Evolutionary conservation across 371 early-diverging fungal species (phyloP).

Genomic region (Dichotomocladium elegans): DNA sequence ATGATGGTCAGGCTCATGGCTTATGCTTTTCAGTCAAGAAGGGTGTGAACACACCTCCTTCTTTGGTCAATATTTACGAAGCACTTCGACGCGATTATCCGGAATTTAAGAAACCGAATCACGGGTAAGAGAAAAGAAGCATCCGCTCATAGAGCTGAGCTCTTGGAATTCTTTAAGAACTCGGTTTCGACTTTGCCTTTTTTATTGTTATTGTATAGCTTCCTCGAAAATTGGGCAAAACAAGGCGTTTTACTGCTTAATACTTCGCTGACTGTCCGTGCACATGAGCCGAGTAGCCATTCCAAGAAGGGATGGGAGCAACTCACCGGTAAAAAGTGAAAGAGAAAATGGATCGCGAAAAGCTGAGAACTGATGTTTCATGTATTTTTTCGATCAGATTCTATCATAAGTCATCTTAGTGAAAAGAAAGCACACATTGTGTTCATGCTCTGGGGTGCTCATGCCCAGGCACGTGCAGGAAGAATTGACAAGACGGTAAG

Average conservation of each 20-base stretch:
- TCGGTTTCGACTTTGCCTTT: no score
- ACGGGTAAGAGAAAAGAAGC: slow-evolving; percentile 41
- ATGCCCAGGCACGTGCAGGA: slow-evolving; percentile 78
- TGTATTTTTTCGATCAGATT: slow-evolving; percentile 56
- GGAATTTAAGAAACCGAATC: slow-evolving; percentile 56
- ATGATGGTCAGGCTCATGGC: slow-evolving; percentile 90
- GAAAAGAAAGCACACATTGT: slow-evolving; percentile 67
- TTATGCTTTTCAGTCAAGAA: slow-evolving; percentile 84
- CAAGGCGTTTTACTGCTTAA: slow-evolving; percentile 97
- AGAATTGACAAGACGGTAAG: slow-evolving; percentile 53
- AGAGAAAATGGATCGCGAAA: neutral
- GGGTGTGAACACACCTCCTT: slow-evolving; percentile 81
- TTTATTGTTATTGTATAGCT: no score
- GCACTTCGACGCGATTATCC: slow-evolving; percentile 73
- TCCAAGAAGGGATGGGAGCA: slow-evolving; percentile 86
- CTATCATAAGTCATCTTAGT: slow-evolving; percentile 75
- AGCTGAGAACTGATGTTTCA: neutral
- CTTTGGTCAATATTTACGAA: slow-evolving; percentile 91
- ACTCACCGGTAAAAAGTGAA: slow-evolving; percentile 66
- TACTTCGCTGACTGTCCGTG: slow-evolving; percentile 89
- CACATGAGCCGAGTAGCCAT: slow-evolving; percentile 85
- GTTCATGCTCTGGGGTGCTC: slow-evolving; percentile 97
- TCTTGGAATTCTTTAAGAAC: no score
- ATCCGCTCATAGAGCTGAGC: neutral
- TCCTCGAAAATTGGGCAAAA: slow-evolving; percentile 78